Conservation (phyloP, 768 basidiomycete species). For the Dioszegia aurantiaca region DNA sequence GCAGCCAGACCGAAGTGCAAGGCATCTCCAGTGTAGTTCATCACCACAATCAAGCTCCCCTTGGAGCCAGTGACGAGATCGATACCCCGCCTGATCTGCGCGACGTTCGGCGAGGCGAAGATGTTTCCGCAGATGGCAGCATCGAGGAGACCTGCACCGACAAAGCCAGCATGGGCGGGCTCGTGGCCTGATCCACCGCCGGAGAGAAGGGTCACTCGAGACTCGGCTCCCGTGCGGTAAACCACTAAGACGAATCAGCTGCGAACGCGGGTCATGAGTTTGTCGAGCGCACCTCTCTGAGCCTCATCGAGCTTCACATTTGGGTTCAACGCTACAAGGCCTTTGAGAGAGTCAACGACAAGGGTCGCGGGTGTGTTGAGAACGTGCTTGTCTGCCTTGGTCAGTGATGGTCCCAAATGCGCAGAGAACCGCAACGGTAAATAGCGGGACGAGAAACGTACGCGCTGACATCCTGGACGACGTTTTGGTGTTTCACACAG, state of each 20-base stretch:
- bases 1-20: slow-evolving; percentile 54
- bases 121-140: slow-evolving; percentile 83
- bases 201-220: slow-evolving; percentile 62
- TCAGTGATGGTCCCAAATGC: not conserved
- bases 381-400: slow-evolving; percentile 65
- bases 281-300: slow-evolving; percentile 62
- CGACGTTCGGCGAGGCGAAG: slow-evolving; percentile 84
- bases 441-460: not conserved
- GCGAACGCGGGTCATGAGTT: no score
- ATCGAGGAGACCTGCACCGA: slow-evolving; percentile 78
- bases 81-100: slow-evolving; percentile 77
- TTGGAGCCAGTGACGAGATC: slow-evolving; percentile 57
- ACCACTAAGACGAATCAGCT: slow-evolving; percentile 8
- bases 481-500: no score
- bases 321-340: slow-evolving; percentile 65
- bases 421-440: not conserved
- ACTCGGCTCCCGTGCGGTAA: slow-evolving; percentile 18
- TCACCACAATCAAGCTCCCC: slow-evolving; percentile 47
- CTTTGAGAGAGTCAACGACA: slow-evolving; percentile 73
- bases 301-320: slow-evolving; percentile 66
- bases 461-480: slow-evolving; percentile 8
- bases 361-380: slow-evolving; percentile 67
- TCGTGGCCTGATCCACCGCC: slow-evolving; percentile 66
- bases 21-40: slow-evolving; percentile 54
- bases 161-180: slow-evolving; percentile 82